These are phyloP conservation scores for Fraxinus pennsylvanica DNA, from an alignment of 257 asterid species.

Conservation along the genomic window DNA sequence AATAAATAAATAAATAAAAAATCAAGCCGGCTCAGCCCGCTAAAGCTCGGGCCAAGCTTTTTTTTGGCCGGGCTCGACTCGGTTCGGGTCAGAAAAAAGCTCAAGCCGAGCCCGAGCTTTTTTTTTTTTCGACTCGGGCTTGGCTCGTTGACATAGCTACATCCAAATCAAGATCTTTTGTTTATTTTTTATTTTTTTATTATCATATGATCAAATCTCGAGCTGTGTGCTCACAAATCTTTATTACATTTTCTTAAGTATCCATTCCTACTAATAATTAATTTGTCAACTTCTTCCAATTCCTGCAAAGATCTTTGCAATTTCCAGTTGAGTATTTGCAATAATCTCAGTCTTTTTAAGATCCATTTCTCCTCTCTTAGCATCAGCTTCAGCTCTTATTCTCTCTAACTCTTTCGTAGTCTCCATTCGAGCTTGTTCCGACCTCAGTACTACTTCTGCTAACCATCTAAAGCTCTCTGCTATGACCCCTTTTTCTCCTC, in stretches of 20 bases:
- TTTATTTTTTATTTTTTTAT: too few relatives aligned
- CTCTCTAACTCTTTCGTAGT: conserved; percentile 73
- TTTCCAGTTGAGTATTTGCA: conserved; percentile 74
- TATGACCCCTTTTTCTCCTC: conserved; percentile 38
- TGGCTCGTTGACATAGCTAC: not conserved
- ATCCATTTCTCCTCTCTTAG: conserved; percentile 74
- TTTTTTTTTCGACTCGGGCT: too few relatives aligned
- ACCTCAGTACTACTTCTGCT: conserved; percentile 68
- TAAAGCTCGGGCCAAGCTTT: too few relatives aligned
- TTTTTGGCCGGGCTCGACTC: too few relatives aligned
- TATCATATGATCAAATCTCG: not conserved
- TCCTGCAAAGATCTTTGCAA: conserved; percentile 67
- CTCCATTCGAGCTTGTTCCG: conserved; percentile 75
- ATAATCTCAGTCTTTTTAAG: conserved; percentile 71
- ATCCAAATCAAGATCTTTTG: too few relatives aligned
- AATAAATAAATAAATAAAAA: too few relatives aligned
- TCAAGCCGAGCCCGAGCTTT: too few relatives aligned
- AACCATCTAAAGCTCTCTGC: conserved; percentile 75
- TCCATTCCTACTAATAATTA: too few relatives aligned
- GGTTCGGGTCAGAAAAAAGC: too few relatives aligned
- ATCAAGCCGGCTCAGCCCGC: too few relatives aligned
- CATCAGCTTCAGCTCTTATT: conserved; percentile 75
- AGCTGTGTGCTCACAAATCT: not conserved
- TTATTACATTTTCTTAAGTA: not conserved
- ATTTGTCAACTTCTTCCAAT: conserved; percentile 37